Conservation (phyloP, 495 filamentous ascomycete genomes). For the Penicillium bialowiezense region DNA sequence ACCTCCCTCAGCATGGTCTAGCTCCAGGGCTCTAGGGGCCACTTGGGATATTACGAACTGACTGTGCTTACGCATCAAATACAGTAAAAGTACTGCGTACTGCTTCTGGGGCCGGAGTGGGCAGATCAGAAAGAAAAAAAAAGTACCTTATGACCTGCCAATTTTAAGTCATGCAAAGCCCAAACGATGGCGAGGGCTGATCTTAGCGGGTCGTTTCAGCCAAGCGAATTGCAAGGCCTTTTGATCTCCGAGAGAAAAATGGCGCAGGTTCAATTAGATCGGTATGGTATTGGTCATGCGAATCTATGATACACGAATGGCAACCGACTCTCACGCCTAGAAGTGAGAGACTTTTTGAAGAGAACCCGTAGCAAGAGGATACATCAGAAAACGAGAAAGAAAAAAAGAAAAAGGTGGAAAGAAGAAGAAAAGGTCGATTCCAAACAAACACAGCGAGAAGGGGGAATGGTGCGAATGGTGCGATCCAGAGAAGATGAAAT, state of each 20-base stretch:
- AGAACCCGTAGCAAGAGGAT: slow-evolving; percentile 30
- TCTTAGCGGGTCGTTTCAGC: background rate
- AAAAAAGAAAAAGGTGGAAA: slow-evolving; percentile 17
- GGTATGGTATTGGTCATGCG: slow-evolving; percentile 28
- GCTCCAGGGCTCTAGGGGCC: no score
- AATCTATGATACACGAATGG: slow-evolving; percentile 38
- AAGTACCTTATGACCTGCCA: background rate
- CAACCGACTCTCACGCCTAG: slow-evolving; percentile 23
- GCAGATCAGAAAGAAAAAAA: background rate
- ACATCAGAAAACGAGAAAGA: slow-evolving; percentile 21
- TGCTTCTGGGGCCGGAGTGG: no score
- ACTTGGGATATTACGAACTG: no score
- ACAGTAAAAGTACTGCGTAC: no score
- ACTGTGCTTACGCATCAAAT: no score
- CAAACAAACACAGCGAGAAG: slow-evolving; percentile 5
- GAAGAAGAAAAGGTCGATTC: slow-evolving; percentile 20
- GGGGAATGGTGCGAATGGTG: slow-evolving; percentile 10
- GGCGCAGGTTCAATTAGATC: slow-evolving; percentile 13
- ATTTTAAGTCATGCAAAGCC: background rate
- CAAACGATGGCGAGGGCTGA: background rate
- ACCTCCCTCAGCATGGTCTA: no score
- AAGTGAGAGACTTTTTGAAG: slow-evolving; percentile 20
- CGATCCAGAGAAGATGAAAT: slow-evolving; percentile 24
- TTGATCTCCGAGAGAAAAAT: background rate
- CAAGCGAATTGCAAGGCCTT: background rate